Conservation (phyloP, 441 rosid species). For the Syzygium malaccense region DNA sequence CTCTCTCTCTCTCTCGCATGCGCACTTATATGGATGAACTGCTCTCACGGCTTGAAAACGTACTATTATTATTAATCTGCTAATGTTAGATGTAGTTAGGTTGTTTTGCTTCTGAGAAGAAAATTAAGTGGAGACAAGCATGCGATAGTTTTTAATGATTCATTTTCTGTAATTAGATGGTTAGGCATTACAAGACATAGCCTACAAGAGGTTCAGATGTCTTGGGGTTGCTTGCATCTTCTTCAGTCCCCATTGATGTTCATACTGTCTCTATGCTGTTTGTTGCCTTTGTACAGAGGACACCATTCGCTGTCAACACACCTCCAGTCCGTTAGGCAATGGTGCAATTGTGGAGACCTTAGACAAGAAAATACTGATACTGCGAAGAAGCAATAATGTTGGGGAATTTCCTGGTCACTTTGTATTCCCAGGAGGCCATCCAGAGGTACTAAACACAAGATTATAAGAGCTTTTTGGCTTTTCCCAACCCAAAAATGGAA, state of each 20-base stretch:
- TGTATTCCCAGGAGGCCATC: conserved; percentile 95
- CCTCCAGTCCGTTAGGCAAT: conserved; percentile 82
- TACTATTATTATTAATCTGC: background rate
- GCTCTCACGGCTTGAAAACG: background rate
- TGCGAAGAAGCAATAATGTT: conserved; percentile 77
- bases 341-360: conserved; percentile 75
- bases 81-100: background rate
- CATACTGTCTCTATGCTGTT: background rate
- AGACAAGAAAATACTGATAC: conserved; percentile 62
- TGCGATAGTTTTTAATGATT: background rate
- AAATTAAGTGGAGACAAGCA: background rate
- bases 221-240: background rate
- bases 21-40: background rate
- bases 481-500: background rate
- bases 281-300: conserved; percentile 42
- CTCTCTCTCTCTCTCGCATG: background rate
- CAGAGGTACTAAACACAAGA: conserved; percentile 49
- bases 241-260: background rate
- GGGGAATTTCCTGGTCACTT: conserved; percentile 91
- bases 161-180: background rate
- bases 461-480: background rate
- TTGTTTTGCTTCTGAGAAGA: background rate
- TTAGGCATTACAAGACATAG: background rate
- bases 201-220: background rate
- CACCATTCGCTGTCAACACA: conserved; percentile 49